Conservation (phyloP, 768 basidiomycete species). For the Calocybe gangraenosa region DNA sequence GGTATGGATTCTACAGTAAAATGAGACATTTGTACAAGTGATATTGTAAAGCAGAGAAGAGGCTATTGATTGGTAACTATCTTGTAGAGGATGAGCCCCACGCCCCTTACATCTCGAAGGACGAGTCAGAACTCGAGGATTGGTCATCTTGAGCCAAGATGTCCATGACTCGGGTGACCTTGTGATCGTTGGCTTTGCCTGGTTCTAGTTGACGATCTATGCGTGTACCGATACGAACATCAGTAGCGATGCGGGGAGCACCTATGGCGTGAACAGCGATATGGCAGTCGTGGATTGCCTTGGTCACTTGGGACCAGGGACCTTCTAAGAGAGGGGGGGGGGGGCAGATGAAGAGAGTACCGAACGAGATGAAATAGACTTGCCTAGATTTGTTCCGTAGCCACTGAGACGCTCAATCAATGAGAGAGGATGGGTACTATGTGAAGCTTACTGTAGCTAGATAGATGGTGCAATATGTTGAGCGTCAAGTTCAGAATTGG, state of each 20-base stretch:
- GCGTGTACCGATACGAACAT: slow-evolving; percentile 93
- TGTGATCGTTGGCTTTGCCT: slow-evolving; percentile 72
- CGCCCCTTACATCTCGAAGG: too few relatives aligned
- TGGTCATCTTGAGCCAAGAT: slow-evolving; percentile 51
- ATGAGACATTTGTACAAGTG: too few relatives aligned
- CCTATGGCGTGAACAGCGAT: slow-evolving; percentile 78
- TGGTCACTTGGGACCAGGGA: slow-evolving; percentile 78
- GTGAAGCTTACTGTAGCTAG: slow-evolving; percentile 68
- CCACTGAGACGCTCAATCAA: slow-evolving; percentile 58
- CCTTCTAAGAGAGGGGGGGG: slow-evolving; percentile 48
- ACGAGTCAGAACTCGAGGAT: too few relatives aligned
- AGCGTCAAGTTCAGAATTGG: not conserved
- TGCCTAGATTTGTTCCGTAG: slow-evolving; percentile 88
- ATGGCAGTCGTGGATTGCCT: slow-evolving; percentile 91
- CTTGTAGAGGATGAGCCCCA: too few relatives aligned
- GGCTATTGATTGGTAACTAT: too few relatives aligned
- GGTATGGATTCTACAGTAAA: too few relatives aligned
- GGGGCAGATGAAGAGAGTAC: not conserved
- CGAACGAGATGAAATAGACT: slow-evolving; percentile 8
- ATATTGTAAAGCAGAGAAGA: too few relatives aligned
- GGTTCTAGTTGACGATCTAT: slow-evolving; percentile 58
- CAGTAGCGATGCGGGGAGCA: slow-evolving; percentile 76
- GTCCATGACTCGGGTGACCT: slow-evolving; percentile 77
- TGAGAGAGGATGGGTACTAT: not conserved
- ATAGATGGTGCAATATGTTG: not conserved